Conservation (phyloP, 2,329 filamentous ascomycete genomes). For the Talaromyces sp. region DNA sequence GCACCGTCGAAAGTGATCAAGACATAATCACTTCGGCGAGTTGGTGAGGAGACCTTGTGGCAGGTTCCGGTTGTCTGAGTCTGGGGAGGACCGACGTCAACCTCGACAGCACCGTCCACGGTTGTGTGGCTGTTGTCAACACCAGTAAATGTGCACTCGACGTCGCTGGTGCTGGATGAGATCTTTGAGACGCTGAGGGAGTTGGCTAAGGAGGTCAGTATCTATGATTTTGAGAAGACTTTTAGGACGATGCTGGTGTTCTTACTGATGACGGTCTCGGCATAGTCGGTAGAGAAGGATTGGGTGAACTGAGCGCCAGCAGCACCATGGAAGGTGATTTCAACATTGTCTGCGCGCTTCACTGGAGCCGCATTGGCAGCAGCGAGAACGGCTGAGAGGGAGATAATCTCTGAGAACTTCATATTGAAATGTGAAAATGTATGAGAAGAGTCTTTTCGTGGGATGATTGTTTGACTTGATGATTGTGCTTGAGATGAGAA, state of each 20-base stretch:
- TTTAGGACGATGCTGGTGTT: not conserved
- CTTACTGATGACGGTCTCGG: conserved; percentile 2
- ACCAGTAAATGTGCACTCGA: conserved; percentile 29
- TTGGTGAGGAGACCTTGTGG: not conserved
- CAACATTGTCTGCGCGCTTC: conserved; percentile 3
- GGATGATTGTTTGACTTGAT: not conserved
- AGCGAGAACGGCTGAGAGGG: conserved; percentile 10
- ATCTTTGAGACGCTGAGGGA: conserved; percentile 29
- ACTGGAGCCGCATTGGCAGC: conserved; percentile 6
- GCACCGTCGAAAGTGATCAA: conserved; percentile 15
- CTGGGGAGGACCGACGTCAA: conserved; percentile 34
- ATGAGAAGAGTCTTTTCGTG: too few species aligned
- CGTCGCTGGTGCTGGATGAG: conserved; percentile 16
- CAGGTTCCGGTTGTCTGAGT: conserved; percentile 22
- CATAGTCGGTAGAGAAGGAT: conserved; percentile 5
- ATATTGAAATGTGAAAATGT: conserved; percentile 7
- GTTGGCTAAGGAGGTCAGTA: conserved; percentile 8
- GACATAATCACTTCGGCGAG: conserved; percentile 1
- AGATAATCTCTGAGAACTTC: conserved; percentile 15
- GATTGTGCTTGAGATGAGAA: not conserved
- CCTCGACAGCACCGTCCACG: conserved; percentile 22
- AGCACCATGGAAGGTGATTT: conserved; percentile 19
- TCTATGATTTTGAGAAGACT: not conserved
- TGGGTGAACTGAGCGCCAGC: conserved; percentile 7
- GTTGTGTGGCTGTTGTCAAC: conserved; percentile 25